Percentiles rank a stretch among this genome's conserved stretches.
These are phyloP conservation scores for Bathelium albidoporum DNA, from an alignment of 495 filamentous ascomycete species.

Conservation along the genomic window DNA sequence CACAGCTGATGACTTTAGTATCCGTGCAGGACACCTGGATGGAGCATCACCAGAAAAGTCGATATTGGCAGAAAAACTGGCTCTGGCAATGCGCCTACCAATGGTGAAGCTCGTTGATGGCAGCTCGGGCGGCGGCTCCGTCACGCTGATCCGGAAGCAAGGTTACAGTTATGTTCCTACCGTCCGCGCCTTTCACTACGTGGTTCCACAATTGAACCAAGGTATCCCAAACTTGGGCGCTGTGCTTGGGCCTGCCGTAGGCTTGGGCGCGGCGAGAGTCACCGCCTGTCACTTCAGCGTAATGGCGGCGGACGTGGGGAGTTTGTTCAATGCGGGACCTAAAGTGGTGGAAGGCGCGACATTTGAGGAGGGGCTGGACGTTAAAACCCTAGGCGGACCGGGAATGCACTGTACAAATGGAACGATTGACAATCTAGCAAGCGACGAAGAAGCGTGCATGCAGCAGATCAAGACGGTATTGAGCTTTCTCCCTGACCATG, in stretches of 20 bases:
- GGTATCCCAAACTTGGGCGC: constrained; percentile 55
- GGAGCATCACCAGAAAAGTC: constrained; percentile 48
- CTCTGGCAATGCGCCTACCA: constrained; percentile 34
- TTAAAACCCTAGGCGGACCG: constrained; percentile 46
- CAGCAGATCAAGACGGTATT: constrained; percentile 47
- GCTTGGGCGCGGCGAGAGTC: constrained; percentile 51
- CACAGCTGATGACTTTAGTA: constrained; percentile 55
- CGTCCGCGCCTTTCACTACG: constrained; percentile 39
- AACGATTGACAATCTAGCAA: constrained; percentile 54
- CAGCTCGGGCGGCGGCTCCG: constrained; percentile 50
- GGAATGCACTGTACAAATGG: constrained; percentile 54
- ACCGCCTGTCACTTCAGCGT: constrained; percentile 55
- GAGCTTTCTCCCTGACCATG: constrained; percentile 44
- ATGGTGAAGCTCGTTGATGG: constrained; percentile 56
- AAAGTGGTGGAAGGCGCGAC: constrained; percentile 50
- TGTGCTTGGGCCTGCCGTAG: constrained; percentile 52
- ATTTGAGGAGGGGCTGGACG: constrained; percentile 49
- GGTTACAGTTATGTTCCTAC: constrained; percentile 50
- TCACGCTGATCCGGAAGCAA: constrained; percentile 45
- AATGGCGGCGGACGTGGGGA: constrained; percentile 52
- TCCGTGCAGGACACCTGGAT: constrained; percentile 53
- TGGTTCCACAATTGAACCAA: constrained; percentile 47
- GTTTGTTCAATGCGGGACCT: constrained; percentile 53
- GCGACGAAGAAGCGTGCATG: constrained; percentile 49
- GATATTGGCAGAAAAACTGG: constrained; percentile 45